Conservation (phyloP, 495 filamentous ascomycete genomes). For the Talaromyces thailandensis region DNA sequence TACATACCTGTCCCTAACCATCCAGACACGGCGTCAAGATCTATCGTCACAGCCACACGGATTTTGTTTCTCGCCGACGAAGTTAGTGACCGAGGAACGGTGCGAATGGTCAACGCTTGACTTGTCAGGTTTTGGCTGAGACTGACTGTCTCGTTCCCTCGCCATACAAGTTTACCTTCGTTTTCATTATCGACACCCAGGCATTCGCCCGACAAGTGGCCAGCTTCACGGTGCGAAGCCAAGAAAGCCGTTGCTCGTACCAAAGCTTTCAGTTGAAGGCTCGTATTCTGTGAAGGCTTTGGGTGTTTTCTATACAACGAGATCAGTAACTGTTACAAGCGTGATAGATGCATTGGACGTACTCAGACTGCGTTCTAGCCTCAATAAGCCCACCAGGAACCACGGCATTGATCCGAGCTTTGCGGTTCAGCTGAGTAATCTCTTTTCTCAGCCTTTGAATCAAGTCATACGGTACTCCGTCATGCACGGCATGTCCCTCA, state of each 20-base stretch:
- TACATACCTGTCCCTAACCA: slow-evolving; percentile 46
- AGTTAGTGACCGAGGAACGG: slow-evolving; percentile 18
- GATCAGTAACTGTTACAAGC: slow-evolving; percentile 33
- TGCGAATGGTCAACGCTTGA: slow-evolving; percentile 6
- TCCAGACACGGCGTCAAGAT: slow-evolving; percentile 53
- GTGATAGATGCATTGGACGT: slow-evolving; percentile 31
- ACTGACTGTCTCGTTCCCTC: slow-evolving; percentile 23
- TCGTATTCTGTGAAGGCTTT: background rate
- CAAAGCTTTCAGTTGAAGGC: slow-evolving; percentile 11
- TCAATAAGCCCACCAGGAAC: slow-evolving; percentile 43
- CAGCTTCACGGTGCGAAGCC: slow-evolving; percentile 41
- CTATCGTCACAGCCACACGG: slow-evolving; percentile 45
- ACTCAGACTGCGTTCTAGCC: slow-evolving; percentile 16
- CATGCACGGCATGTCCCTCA: slow-evolving; percentile 28
- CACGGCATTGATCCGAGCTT: slow-evolving; percentile 48
- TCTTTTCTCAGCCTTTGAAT: slow-evolving; percentile 46
- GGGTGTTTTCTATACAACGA: slow-evolving; percentile 34
- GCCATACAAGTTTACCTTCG: slow-evolving; percentile 42
- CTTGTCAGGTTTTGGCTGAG: background rate
- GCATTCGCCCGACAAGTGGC: slow-evolving; percentile 47
- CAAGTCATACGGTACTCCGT: slow-evolving; percentile 45
- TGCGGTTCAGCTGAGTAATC: slow-evolving; percentile 40
- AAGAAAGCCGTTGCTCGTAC: slow-evolving; percentile 44
- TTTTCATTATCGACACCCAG: slow-evolving; percentile 42
- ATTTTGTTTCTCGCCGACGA: slow-evolving; percentile 30